Conservation (phyloP, 345 rosid genomes). For the Ceriops zippeliana region DNA sequence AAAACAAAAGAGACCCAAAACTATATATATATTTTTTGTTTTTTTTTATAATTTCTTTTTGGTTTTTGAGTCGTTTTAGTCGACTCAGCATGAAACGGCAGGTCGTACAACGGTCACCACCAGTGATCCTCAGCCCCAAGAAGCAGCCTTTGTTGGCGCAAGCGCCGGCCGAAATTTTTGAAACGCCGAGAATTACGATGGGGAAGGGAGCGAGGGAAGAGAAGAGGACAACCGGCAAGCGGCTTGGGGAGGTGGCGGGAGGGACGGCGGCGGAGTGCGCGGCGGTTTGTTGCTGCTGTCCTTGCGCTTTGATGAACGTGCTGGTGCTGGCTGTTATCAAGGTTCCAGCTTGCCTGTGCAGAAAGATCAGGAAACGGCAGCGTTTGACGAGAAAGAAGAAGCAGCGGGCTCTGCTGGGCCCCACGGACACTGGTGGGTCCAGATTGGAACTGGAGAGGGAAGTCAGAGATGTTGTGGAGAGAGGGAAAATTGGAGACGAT, state of each 20-base stretch:
- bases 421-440: constrained; percentile 13
- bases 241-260: constrained; percentile 56
- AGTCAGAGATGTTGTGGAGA: constrained; percentile 20
- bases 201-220: neutral
- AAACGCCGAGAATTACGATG: neutral
- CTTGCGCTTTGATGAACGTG: constrained; percentile 54
- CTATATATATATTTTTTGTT: too few species aligned
- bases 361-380: constrained; percentile 45
- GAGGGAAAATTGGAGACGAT: neutral
- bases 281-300: constrained; percentile 70
- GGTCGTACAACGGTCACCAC: too few species aligned
- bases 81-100: too few species aligned
- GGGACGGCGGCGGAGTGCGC: constrained; percentile 67
- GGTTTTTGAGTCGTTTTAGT: too few species aligned
- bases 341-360: constrained; percentile 61
- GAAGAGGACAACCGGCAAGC: constrained; percentile 19
- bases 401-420: constrained; percentile 19
- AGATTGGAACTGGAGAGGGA: constrained; percentile 8
- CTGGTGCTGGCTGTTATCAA: constrained; percentile 53
- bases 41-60: too few species aligned
- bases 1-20: too few species aligned
- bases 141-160: neutral
- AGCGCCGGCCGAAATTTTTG: neutral
- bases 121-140: too few species aligned
- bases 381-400: constrained; percentile 26